These are phyloP conservation scores for Boletellus ananiceps DNA, from an alignment of 768 basidiomycete genomes.

Conservation along the genomic window DNA sequence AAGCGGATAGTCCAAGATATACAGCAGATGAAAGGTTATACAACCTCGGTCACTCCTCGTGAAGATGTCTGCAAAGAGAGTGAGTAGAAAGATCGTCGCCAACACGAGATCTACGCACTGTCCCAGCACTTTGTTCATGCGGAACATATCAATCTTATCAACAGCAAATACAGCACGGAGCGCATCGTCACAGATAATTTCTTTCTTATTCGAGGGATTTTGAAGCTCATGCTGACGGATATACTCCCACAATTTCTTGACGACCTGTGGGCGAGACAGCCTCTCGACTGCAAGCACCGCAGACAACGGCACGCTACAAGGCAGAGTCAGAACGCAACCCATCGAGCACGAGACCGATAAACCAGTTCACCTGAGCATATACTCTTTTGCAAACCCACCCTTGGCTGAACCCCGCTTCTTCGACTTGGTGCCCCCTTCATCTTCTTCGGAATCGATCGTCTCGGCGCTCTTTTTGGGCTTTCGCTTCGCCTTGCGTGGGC, in stretches of 20 bases:
- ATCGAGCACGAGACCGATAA: neutral
- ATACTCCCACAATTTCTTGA: conserved; percentile 87
- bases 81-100: neutral
- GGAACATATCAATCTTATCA: conserved; percentile 89
- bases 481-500: conserved; percentile 42
- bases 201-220: conserved; percentile 77
- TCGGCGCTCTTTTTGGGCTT: conserved; percentile 51
- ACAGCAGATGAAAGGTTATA: conserved; percentile 5
- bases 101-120: conserved; percentile 41
- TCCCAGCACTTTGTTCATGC: conserved; percentile 88
- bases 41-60: conserved; percentile 20
- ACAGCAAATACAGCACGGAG: conserved; percentile 73
- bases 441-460: conserved; percentile 46
- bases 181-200: conserved; percentile 77
- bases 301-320: conserved; percentile 63
- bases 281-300: conserved; percentile 61
- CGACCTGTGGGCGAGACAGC: conserved; percentile 83
- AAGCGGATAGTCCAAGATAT: neutral
- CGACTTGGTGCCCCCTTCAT: conserved; percentile 44
- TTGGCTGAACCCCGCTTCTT: conserved; percentile 51
- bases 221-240: conserved; percentile 80
- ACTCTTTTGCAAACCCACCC: conserved; percentile 79
- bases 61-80: conserved; percentile 26
- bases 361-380: conserved; percentile 54
- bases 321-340: conserved; percentile 5